These are phyloP conservation scores for Grosmannia clavigera DNA, from an alignment of 2,329 filamentous ascomycete genomes.

Conservation along the genomic window DNA sequence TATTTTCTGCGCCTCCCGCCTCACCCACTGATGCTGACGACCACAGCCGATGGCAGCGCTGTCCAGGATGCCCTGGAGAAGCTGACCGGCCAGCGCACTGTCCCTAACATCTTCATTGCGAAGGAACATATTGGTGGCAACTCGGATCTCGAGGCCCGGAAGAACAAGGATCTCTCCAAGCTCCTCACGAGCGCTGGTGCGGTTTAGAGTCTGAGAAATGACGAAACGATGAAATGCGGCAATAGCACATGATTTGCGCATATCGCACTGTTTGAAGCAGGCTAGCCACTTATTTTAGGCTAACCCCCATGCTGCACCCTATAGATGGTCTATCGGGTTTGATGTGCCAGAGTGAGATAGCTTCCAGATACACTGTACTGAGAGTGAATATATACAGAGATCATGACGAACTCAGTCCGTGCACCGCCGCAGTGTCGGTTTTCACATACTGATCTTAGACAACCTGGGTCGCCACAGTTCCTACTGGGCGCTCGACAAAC, in stretches of 20 bases:
- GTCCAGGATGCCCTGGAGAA: constrained; percentile 75
- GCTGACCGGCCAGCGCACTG: constrained; percentile 72
- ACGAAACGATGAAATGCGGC: neutral
- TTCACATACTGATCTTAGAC: constrained; percentile 16
- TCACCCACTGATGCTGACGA: constrained; percentile 12
- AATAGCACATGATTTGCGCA: neutral
- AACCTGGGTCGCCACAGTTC: constrained; percentile 74
- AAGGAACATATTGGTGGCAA: constrained; percentile 93
- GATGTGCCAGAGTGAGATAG: neutral
- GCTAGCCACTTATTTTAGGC: neutral
- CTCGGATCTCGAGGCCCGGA: constrained; percentile 61
- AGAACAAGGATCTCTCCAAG: constrained; percentile 47
- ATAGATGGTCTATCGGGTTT: neutral
- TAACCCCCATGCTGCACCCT: neutral
- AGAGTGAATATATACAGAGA: neutral
- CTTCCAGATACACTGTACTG: too few species aligned
- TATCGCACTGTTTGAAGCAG: neutral
- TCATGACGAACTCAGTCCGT: too few species aligned
- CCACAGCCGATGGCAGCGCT: constrained; percentile 62
- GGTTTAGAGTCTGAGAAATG: neutral
- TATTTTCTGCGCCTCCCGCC: neutral
- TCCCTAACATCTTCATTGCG: constrained; percentile 91
- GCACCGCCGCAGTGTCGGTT: too few species aligned
- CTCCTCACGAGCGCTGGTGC: constrained; percentile 31
- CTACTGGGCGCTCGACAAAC: constrained; percentile 77